Evolutionary conservation across 2,329 filamentous ascomycete genomes (phyloP).

Genomic region (Akanthomyces muscarius): DNA sequence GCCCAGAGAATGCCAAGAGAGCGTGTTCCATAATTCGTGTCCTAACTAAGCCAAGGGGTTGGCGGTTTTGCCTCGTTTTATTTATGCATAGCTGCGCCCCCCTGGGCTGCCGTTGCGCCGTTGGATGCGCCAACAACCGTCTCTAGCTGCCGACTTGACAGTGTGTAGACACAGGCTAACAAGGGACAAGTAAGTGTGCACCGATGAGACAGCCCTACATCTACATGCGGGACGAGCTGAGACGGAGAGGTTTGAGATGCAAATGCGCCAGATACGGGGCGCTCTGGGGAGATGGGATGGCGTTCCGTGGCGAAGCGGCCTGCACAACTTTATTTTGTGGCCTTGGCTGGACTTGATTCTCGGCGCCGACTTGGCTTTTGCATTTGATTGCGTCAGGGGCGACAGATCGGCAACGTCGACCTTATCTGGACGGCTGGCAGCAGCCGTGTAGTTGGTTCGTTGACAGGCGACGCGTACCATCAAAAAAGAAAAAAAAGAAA

Average conservation of each 20-base stretch:
- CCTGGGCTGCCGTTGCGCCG: neutral
- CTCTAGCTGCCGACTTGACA: neutral
- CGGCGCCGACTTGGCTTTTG: neutral
- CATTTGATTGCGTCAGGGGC: neutral
- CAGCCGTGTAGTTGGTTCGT: too few relatives aligned
- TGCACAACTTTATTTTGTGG: constrained; percentile 1
- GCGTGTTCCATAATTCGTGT: neutral
- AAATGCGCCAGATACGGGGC: neutral
- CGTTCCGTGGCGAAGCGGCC: too few relatives aligned
- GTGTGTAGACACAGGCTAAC: too few relatives aligned
- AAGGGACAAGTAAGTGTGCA: too few relatives aligned
- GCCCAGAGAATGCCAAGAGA: constrained; percentile 4
- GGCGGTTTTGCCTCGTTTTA: neutral
- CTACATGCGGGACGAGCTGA: neutral
- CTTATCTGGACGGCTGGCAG: too few relatives aligned
- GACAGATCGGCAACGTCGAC: neutral
- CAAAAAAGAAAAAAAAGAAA: too few relatives aligned
- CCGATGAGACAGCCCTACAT: neutral
- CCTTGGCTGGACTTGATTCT: neutral
- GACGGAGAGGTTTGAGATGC: neutral
- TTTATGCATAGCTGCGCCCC: neutral
- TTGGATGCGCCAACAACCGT: neutral
- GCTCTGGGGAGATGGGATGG: neutral
- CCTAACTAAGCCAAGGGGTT: neutral
- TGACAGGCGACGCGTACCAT: too few relatives aligned